These are phyloP conservation scores for Suaeda aralocaspica DNA, from an alignment of 148 eudicot species.

Conservation along the genomic window DNA sequence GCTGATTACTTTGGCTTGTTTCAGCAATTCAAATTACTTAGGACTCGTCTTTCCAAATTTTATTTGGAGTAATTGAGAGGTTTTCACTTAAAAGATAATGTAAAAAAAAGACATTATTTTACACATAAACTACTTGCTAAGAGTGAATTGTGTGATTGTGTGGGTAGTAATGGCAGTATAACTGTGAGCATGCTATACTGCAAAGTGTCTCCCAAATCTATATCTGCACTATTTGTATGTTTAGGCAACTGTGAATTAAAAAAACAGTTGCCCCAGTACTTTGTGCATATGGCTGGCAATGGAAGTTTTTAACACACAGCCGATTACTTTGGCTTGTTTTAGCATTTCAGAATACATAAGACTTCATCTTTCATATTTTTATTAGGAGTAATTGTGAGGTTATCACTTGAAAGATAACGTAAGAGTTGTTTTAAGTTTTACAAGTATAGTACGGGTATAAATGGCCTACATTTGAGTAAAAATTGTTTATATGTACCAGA, in stretches of 20 bases:
- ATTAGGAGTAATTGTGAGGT: no score
- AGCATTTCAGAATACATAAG: no score
- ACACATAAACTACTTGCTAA: not conserved
- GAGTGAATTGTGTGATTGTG: not conserved
- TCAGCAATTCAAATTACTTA: no score
- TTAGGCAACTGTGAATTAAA: not conserved
- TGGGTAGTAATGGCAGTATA: slow-evolving; percentile 2
- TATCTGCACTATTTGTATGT: not conserved
- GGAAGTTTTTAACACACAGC: not conserved
- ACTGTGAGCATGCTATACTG: not conserved
- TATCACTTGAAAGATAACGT: no score
- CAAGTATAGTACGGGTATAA: not conserved
- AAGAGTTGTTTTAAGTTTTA: no score
- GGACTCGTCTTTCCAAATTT: no score
- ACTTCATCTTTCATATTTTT: not conserved
- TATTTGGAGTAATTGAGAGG: no score
- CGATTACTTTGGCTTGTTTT: not conserved
- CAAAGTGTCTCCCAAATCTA: slow-evolving; percentile 6
- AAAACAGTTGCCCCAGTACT: not conserved
- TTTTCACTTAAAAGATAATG: no score
- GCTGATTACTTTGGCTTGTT: no score
- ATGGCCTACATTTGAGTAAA: not conserved
- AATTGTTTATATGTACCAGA: not conserved
- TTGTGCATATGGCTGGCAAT: not conserved
- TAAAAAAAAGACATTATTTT: not conserved